These are phyloP conservation scores for Voacanga thouarsii DNA, from an alignment of 257 asterid genomes.

Conservation along the genomic window DNA sequence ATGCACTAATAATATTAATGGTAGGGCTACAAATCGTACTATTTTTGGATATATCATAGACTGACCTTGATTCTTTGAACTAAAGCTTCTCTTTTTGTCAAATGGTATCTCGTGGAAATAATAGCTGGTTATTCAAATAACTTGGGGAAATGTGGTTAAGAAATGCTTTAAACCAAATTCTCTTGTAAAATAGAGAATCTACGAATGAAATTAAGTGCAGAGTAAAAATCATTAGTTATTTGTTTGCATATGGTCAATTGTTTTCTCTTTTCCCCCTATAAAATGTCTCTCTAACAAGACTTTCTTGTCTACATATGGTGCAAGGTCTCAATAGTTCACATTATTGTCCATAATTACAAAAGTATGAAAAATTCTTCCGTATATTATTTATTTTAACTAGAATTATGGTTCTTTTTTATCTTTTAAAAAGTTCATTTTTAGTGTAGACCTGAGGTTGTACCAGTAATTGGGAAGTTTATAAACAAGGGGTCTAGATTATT, in stretches of 20 bases:
- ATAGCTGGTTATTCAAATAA: background rate
- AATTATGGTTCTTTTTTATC: background rate
- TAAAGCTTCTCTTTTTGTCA: background rate
- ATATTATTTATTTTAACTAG: background rate
- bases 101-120: background rate
- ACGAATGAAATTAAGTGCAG: background rate
- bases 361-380: background rate
- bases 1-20: background rate
- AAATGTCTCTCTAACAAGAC: background rate
- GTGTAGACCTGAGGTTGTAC: slow-evolving; percentile 63
- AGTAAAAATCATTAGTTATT: no score
- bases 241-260: no score
- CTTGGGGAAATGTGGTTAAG: background rate
- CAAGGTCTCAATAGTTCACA: background rate
- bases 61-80: background rate
- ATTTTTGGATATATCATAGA: background rate
- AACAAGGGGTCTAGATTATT: slow-evolving; percentile 85
- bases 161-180: background rate
- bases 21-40: background rate
- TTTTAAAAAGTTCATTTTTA: slow-evolving; percentile 2
- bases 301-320: no score
- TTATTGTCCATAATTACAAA: background rate
- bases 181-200: background rate
- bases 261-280: no score
- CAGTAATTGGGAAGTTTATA: slow-evolving; percentile 68